Conservation (phyloP, 495 filamentous ascomycete genomes). For the Pseudomonodictys pantanalensis region DNA sequence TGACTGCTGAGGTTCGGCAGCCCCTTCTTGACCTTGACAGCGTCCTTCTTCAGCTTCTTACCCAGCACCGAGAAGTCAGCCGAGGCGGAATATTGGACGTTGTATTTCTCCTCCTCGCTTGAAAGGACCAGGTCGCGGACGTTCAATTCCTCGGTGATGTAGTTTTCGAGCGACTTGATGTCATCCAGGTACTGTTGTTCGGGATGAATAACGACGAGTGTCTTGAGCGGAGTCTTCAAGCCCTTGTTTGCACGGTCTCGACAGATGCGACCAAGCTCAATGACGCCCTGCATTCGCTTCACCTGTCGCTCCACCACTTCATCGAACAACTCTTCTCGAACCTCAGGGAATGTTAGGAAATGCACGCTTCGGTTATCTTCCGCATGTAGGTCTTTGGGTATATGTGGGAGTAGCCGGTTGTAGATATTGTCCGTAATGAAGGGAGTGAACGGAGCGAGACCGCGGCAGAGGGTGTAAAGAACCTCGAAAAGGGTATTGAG, state of each 20-base stretch:
- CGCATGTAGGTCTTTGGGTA: conserved; percentile 61
- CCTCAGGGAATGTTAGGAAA: conserved; percentile 86
- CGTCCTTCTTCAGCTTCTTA: conserved; percentile 95
- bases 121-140: conserved; percentile 80
- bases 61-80: conserved; percentile 93
- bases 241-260: conserved; percentile 81
- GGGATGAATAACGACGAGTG: conserved; percentile 82
- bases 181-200: conserved; percentile 82
- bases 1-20: conserved; percentile 74
- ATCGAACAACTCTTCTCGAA: conserved; percentile 84
- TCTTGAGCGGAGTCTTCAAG: conserved; percentile 86
- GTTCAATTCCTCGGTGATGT: conserved; percentile 90
- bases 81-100: conserved; percentile 80
- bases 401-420: conserved; percentile 73
- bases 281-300: conserved; percentile 88
- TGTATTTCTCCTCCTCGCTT: conserved; percentile 83
- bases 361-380: conserved; percentile 82
- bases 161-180: conserved; percentile 74
- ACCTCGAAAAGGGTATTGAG: conserved; percentile 97
- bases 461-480: conserved; percentile 80
- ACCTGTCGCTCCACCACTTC: conserved; percentile 81
- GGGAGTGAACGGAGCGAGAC: conserved; percentile 90
- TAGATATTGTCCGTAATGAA: conserved; percentile 97
- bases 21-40: conserved; percentile 83
- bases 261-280: conserved; percentile 81